Percentiles rank a stretch among this genome's conserved stretches.
Conservation (phyloP, 164 flowering plant species). For the Chloranthus sessilifolius region DNA sequence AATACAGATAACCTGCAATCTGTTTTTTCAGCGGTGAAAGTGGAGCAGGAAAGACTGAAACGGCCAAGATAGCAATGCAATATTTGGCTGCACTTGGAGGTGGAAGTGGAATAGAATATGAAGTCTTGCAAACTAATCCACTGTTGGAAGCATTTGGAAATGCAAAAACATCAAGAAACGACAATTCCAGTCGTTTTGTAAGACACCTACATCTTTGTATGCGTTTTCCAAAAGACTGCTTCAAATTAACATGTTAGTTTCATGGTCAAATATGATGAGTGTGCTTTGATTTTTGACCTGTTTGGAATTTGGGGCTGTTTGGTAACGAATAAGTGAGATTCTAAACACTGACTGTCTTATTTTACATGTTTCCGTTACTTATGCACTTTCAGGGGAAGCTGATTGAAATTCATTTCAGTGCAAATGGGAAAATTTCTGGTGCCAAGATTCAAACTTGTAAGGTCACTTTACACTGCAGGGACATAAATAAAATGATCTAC, state of each 20-base stretch:
- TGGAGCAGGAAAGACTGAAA: constrained; percentile 99
- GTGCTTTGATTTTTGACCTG: not conserved
- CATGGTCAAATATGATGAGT: too few species aligned
- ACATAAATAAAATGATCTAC: not conserved
- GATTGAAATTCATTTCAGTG: constrained; percentile 89
- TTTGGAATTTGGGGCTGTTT: constrained; percentile 7
- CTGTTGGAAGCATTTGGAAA: constrained; percentile 98
- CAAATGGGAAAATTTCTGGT: constrained; percentile 86
- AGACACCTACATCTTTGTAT: constrained; percentile 29
- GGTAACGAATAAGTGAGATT: too few species aligned
- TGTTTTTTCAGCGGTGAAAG: constrained; percentile 83
- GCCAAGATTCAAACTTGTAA: constrained; percentile 93
- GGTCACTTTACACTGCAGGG: constrained; percentile 23
- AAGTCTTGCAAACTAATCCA: constrained; percentile 93
- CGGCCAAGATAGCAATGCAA: constrained; percentile 98
- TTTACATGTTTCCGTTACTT: constrained; percentile 1
- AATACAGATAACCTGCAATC: too few species aligned
- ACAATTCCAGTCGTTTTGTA: constrained; percentile 99
- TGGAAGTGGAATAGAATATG: constrained; percentile 94
- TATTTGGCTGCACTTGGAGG: constrained; percentile 99
- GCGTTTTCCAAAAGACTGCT: too few species aligned
- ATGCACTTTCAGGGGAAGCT: constrained; percentile 72
- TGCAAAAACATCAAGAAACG: constrained; percentile 94
- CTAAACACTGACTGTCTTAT: not conserved
- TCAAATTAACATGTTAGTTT: not conserved